phyloP scores from a whole-genome alignment of 1,284 basidiomycete species.

The Ceratobasidium sp. region DNA sequence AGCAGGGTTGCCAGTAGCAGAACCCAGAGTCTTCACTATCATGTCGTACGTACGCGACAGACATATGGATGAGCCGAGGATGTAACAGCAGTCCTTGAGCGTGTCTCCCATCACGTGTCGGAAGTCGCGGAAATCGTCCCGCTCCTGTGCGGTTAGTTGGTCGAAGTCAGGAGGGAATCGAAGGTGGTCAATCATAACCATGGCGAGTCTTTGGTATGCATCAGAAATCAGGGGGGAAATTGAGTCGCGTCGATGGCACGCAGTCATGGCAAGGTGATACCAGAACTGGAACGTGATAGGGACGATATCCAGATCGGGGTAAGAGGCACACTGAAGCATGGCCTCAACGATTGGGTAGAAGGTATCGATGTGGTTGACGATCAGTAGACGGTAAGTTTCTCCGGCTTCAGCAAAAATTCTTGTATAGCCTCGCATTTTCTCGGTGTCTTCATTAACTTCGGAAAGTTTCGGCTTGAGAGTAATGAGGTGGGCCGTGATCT shows the following conservation, averaged over 20 bases:
- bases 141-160: slow-evolving; percentile 81
- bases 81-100: slow-evolving; percentile 97
- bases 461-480: slow-evolving; percentile 72
- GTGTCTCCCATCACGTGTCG: slow-evolving; percentile 99
- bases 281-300: slow-evolving; percentile 99
- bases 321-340: slow-evolving; percentile 93
- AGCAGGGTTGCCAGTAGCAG: slow-evolving; percentile 55
- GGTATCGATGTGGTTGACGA: slow-evolving; percentile 87
- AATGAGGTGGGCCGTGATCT: slow-evolving; percentile 86
- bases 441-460: slow-evolving; percentile 77
- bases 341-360: slow-evolving; percentile 96
- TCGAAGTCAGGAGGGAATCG: slow-evolving; percentile 85
- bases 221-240: slow-evolving; percentile 78
- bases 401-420: slow-evolving; percentile 96
- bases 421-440: slow-evolving; percentile 90
- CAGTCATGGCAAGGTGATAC: slow-evolving; percentile 76
- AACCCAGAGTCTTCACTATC: slow-evolving; percentile 77
- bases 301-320: slow-evolving; percentile 94
- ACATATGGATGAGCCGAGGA: slow-evolving; percentile 89
- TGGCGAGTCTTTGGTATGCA: slow-evolving; percentile 86
- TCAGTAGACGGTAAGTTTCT: slow-evolving; percentile 92
- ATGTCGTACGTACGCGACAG: slow-evolving; percentile 83
- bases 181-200: slow-evolving; percentile 89
- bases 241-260: slow-evolving; percentile 77
- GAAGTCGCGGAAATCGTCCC: slow-evolving; percentile 94